Evolutionary conservation across 1,139 yeast species (phyloP).

Genomic region (Suhomyces taliae): DNA sequence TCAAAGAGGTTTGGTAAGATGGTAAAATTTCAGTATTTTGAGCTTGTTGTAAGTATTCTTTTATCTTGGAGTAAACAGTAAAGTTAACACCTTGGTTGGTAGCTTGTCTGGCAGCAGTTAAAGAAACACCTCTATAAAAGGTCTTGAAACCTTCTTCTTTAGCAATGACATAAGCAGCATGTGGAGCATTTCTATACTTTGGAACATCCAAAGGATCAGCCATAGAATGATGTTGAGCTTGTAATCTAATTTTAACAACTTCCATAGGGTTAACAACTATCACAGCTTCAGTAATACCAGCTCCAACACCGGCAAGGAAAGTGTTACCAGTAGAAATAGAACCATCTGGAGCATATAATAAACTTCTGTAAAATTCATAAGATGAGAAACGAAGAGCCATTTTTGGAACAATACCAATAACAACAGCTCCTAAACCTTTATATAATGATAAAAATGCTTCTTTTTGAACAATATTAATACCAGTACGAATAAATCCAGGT

Average conservation of each 20-base stretch:
- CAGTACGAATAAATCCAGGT: constrained; percentile 85
- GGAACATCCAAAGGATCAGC: constrained; percentile 79
- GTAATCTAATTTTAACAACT: constrained; percentile 92
- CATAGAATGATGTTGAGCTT: constrained; percentile 91
- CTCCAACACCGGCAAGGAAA: constrained; percentile 93
- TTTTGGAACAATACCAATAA: constrained; percentile 95
- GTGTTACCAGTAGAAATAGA: constrained; percentile 69
- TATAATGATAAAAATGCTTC: constrained; percentile 87
- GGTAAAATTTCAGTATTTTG: constrained; percentile 72
- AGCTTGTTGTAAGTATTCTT: constrained; percentile 65
- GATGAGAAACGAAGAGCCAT: constrained; percentile 97
- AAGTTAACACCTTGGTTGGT: constrained; percentile 98
- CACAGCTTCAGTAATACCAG: constrained; percentile 96
- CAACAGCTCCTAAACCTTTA: constrained; percentile 96
- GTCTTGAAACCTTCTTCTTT: constrained; percentile 91
- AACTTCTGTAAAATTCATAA: constrained; percentile 80
- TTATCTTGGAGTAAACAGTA: constrained; percentile 88
- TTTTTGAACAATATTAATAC: constrained; percentile 70
- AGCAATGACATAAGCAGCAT: constrained; percentile 79
- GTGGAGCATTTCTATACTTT: constrained; percentile 90
- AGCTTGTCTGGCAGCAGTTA: constrained; percentile 97
- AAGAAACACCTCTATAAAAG: constrained; percentile 88
- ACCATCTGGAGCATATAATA: constrained; percentile 67
- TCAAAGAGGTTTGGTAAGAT: constrained; percentile 88
- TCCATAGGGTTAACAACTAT: constrained; percentile 95